These are phyloP conservation scores for Metarhizium guizhouense DNA, from an alignment of 2,329 filamentous ascomycete genomes.

Conservation along the genomic window DNA sequence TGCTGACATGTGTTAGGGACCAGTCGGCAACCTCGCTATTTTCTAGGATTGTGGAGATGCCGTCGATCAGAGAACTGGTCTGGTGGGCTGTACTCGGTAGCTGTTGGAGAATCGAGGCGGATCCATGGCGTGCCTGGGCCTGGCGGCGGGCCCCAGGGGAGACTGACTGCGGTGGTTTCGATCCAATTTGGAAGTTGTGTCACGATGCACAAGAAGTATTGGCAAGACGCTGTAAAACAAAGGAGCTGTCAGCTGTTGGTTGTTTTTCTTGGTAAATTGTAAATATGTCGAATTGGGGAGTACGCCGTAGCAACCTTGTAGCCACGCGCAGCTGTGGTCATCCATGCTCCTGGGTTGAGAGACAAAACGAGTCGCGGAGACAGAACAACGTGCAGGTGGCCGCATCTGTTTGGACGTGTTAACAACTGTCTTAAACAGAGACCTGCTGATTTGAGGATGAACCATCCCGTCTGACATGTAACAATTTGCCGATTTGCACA, in stretches of 20 bases:
- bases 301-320: too few relatives aligned
- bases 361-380: too few relatives aligned
- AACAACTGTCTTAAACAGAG: neutral
- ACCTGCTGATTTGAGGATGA: neutral
- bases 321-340: too few relatives aligned
- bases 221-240: neutral
- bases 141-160: neutral
- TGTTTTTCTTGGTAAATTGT: too few relatives aligned
- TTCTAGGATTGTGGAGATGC: neutral
- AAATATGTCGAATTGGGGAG: too few relatives aligned
- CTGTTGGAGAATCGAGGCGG: too few relatives aligned
- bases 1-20: neutral
- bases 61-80: neutral
- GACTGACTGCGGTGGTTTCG: neutral
- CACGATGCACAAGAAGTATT: neutral
- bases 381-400: neutral
- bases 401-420: neutral
- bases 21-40: neutral
- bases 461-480: neutral
- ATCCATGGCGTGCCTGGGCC: constrained; percentile 7
- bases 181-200: neutral
- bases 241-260: too few relatives aligned
- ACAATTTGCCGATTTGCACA: neutral
- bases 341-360: too few relatives aligned
- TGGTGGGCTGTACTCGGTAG: neutral